Percentiles rank a stretch among this genome's conserved stretches.
Evolutionary conservation across 148 eudicot genomes (phyloP).

Genomic region (Rhododendron williamsianum): DNA sequence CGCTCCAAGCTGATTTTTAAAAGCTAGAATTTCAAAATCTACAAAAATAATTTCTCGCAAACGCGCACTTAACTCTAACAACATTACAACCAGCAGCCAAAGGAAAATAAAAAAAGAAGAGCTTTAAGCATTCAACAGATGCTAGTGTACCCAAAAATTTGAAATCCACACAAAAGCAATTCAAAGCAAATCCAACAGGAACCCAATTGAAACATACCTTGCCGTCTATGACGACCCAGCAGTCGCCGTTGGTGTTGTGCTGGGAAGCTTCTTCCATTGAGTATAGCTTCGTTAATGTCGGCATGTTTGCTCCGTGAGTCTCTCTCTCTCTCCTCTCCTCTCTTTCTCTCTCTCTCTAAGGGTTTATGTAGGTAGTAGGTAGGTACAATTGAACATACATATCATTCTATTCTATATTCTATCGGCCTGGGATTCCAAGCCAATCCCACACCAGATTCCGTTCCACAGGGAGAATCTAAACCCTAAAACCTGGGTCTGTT

Average conservation of each 20-base stretch:
- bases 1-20: no score
- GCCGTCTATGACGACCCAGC: conserved; percentile 88
- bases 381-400: no score
- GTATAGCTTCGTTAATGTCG: conserved; percentile 68
- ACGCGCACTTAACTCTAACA: no score
- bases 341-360: background rate
- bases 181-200: background rate
- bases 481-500: background rate
- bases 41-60: no score
- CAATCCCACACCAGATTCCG: background rate
- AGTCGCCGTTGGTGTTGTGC: conserved; percentile 73
- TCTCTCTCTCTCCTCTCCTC: background rate
- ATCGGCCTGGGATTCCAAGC: background rate
- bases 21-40: no score
- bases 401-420: background rate
- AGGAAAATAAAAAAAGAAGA: background rate
- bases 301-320: conserved; percentile 36
- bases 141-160: background rate
- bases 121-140: background rate
- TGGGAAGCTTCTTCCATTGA: conserved; percentile 71
- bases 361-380: no score
- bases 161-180: background rate
- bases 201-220: conserved; percentile 36
- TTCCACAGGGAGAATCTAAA: background rate
- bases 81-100: background rate